Conservation (phyloP, 73 alveolate species). For the Breviolum minutum region DNA sequence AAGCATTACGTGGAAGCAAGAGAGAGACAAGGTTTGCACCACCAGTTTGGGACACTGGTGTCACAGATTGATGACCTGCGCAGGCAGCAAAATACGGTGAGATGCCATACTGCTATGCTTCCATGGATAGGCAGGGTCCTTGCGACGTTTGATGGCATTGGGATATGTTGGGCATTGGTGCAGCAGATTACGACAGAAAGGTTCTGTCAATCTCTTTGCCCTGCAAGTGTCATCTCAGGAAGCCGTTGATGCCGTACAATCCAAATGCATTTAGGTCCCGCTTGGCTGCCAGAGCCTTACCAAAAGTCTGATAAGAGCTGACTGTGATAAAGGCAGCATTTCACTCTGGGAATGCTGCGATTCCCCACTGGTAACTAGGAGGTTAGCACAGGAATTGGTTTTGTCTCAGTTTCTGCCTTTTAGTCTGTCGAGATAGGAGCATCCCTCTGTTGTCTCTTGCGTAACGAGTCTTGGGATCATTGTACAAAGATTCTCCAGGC, state of each 20-base stretch:
- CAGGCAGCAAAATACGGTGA: slow-evolving; percentile 81
- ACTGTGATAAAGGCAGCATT: too few species aligned
- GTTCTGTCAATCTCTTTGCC: background rate
- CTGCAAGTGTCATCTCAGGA: slow-evolving; percentile 10
- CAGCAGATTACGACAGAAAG: background rate
- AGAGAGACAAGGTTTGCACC: too few species aligned
- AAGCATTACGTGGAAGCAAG: too few species aligned
- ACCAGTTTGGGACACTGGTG: too few species aligned
- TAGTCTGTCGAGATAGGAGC: too few species aligned
- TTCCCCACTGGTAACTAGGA: too few species aligned
- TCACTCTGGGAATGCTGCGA: too few species aligned
- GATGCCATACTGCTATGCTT: slow-evolving; percentile 90
- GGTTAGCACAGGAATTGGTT: too few species aligned
- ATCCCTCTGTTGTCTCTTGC: too few species aligned
- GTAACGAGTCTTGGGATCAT: too few species aligned
- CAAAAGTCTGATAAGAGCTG: background rate
- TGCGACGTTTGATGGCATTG: background rate
- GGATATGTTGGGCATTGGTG: background rate
- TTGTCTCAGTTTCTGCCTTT: too few species aligned
- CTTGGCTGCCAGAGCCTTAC: slow-evolving; percentile 42
- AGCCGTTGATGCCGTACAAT: slow-evolving; percentile 82
- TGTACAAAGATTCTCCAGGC: too few species aligned
- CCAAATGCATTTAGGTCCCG: slow-evolving; percentile 88
- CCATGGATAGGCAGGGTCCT: slow-evolving; percentile 47
- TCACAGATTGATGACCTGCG: slow-evolving; percentile 7